These are phyloP conservation scores for Hirsutella minnesotensis DNA, from an alignment of 2,329 filamentous ascomycete genomes.

Conservation along the genomic window DNA sequence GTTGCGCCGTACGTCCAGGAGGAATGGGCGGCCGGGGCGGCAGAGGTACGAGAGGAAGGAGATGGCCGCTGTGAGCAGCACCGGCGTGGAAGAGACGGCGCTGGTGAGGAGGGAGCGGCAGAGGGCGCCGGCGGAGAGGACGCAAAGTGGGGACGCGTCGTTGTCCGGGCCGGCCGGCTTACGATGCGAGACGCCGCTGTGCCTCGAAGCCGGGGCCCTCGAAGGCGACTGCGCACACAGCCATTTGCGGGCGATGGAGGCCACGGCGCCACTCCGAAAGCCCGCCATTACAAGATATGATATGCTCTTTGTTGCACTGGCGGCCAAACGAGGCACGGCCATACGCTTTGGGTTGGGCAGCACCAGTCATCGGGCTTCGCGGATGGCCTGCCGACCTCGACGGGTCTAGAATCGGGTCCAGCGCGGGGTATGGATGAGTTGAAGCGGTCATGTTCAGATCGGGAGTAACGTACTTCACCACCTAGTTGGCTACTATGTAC, in stretches of 20 bases:
- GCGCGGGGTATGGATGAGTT: too few species aligned
- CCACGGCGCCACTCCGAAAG: background rate
- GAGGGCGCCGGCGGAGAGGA: slow-evolving; percentile 21
- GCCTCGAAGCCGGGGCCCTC: background rate
- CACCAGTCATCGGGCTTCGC: too few species aligned
- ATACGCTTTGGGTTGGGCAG: too few species aligned
- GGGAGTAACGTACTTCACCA: too few species aligned
- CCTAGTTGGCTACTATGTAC: too few species aligned
- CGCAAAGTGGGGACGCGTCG: slow-evolving; percentile 10
- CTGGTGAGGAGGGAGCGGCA: slow-evolving; percentile 30
- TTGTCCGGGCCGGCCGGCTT: background rate
- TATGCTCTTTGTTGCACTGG: background rate
- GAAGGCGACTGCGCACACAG: background rate
- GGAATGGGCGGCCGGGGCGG: slow-evolving; percentile 22
- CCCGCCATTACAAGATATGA: background rate
- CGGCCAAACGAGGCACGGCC: background rate
- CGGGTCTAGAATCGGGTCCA: too few species aligned
- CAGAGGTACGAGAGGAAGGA: slow-evolving; percentile 24
- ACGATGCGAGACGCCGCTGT: background rate
- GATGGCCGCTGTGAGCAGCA: slow-evolving; percentile 24
- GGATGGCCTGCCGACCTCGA: too few species aligned
- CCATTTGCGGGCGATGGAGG: background rate
- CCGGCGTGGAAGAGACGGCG: slow-evolving; percentile 32
- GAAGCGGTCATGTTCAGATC: too few species aligned
- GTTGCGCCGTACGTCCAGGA: slow-evolving; percentile 36